phyloP scores from a whole-genome alignment of 2,329 filamentous ascomycete species.

The Aspergillus japonicus region DNA sequence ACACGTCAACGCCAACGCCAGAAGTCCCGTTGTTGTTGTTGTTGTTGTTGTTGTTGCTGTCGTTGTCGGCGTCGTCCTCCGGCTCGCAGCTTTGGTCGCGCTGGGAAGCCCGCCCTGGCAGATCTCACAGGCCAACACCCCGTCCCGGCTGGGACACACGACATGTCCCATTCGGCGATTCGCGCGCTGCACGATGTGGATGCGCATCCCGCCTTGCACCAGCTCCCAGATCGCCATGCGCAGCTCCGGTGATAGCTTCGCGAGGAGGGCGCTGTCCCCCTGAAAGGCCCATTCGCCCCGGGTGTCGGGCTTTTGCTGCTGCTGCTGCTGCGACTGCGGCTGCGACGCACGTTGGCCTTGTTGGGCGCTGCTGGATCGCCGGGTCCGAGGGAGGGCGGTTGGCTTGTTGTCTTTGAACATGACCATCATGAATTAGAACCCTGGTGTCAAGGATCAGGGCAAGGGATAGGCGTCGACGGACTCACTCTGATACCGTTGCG shows the following conservation, averaged over 20 bases:
- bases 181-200: constrained; percentile 38
- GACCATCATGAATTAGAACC: constrained; percentile 1
- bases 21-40: constrained; percentile 17
- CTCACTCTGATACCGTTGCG: constrained; percentile 41
- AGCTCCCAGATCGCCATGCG: constrained; percentile 40
- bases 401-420: constrained; percentile 29
- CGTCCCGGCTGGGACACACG: constrained; percentile 27
- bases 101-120: constrained; percentile 33
- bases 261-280: constrained; percentile 28
- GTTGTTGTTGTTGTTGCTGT: background rate
- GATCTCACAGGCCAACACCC: constrained; percentile 30
- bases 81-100: constrained; percentile 4
- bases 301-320: constrained; percentile 7
- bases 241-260: constrained; percentile 35
- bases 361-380: constrained; percentile 12
- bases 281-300: constrained; percentile 21
- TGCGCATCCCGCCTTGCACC: constrained; percentile 30
- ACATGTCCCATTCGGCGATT: constrained; percentile 34
- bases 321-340: background rate
- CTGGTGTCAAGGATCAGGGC: background rate
- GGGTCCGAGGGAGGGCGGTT: constrained; percentile 19
- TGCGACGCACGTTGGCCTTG: constrained; percentile 6
- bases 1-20: constrained; percentile 34
- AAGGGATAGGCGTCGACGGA: background rate
- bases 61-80: background rate